Evolutionary conservation across 2,329 filamentous ascomycete genomes (phyloP), one percentile per base, ranked within the genome.

Genomic region (Fusarium sp.): DNA sequence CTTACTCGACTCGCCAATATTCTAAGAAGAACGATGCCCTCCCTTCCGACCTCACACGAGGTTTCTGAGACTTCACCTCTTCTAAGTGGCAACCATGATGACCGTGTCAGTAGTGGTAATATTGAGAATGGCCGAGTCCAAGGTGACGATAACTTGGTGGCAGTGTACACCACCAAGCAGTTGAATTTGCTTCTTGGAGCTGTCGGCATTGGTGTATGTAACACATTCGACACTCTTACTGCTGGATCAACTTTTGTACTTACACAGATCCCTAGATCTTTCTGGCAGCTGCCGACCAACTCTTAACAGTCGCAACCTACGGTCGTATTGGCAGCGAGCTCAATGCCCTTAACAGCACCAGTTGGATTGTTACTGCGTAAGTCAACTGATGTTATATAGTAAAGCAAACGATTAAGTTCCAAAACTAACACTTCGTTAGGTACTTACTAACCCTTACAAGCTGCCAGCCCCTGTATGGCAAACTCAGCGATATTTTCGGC

Each of bases 251-350:
- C 30, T 27, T 27, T 14, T 46, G 9, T 44, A 44, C 53, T 68
- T 30, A 67, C 47, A 59, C 15, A 14, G 7, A 19, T 22, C 10
- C 15, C 32, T 45, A 91, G 89, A 81, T 94, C 40, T 92, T 92
- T 74, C 82, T 95, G 9, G 85, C 89, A 20, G 90, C 92, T 6
- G 84, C 90, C 50, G 92, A 95, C 74, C 91, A 94, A 76, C 92
- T 92, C 1, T 87, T 94, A 54, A 89, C 92, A 30, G 87, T 94
- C 48, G 88, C 88, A n/a, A 89, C 86, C n/a, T 94, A 94, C 76
- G 90, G 90, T 49, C 88, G 85, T 65, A 94, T 95, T 71, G 92
- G 91, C 13, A 92, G 86, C 57, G 92, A 94, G 66, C 80, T 95
- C 27, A 83, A 92, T 51, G 90, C 92, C 2, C 82, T 95, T 52